Base-by-base conservation (phyloP, 805 yeast genomes). In the Wickerhamiella azyma region DNA sequence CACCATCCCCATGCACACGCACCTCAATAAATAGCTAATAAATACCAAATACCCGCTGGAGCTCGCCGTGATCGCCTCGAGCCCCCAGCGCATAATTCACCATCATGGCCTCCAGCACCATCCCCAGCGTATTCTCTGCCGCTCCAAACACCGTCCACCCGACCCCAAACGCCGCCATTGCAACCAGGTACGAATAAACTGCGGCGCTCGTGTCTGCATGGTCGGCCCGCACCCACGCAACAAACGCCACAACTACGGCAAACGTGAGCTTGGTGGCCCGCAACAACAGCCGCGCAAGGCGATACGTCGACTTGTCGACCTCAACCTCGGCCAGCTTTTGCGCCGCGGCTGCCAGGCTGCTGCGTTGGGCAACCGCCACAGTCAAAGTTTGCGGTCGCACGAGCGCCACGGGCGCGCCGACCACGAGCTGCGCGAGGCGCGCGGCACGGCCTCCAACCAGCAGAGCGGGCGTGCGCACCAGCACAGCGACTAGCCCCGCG, bases 111-210 rank as follows among this genome's bases (percentile, higher is more conserved):
- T 64, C 67, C 39, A 61, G 54, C 29, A 61, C 53, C 60, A 61
- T 66, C 48, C 64, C 55, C 42, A 67, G 55, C 11, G 63, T 60
- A 13, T 67, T 67, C 48, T 67, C 71, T 9, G 68, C 64, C 7
- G 68, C 64, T 5, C 71, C 71, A 18, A 66, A 58, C 6, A 67
- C 60, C 14, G 66, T 62, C 69, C 69, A 67, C 11, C 69, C 70
- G 10, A 66, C 59, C 40, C 62, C 59, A 19, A 62, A 63, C 3
- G 66, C 66, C 9, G 66, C 50, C 9, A 67, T 48, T 2, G 68
- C 71, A 10, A 67, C 62, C 2, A 64, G 51, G 44, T 65, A 67
- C 5, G 68, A 69, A 44, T 66, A 66, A 6, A 61, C 55, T 39
- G 65, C 56, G 24, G 67, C 64, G 9, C 55, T 57, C 19, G 58